Evolutionary conservation across 2,329 filamentous ascomycete genomes (phyloP).

Genomic region (Microsporum ferrugineum): DNA sequence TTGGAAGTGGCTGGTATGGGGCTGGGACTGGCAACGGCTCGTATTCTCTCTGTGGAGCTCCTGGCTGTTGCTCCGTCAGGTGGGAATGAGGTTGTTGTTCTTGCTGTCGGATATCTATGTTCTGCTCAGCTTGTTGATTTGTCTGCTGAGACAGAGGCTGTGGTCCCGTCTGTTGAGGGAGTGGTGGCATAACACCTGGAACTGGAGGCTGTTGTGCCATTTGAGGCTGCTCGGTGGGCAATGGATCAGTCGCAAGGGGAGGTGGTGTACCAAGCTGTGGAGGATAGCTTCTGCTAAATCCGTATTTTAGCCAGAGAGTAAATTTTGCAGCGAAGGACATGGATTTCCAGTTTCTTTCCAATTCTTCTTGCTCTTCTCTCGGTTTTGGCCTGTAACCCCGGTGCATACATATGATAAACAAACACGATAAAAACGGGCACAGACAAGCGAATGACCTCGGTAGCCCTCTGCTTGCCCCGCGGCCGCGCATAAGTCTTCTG

Average conservation of each 20-base stretch:
- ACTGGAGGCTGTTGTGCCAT: not conserved
- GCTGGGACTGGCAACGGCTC: not conserved
- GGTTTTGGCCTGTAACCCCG: not conserved
- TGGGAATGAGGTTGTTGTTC: not conserved
- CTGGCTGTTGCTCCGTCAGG: not conserved
- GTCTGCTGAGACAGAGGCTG: not conserved
- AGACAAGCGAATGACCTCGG: not conserved
- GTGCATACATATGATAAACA: conserved; percentile 1
- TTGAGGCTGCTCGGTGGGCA: not conserved
- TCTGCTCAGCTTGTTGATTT: not conserved
- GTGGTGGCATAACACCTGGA: not conserved
- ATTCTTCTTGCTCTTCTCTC: not conserved
- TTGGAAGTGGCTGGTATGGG: not conserved
- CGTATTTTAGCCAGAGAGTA: conserved; percentile 1
- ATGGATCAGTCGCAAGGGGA: not conserved
- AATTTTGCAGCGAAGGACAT: conserved; percentile 1
- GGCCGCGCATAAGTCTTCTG: not conserved
- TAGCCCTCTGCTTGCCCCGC: not conserved
- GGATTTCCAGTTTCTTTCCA: conserved; percentile 3
- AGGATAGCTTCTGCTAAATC: conserved; percentile 2
- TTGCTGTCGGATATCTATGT: not conserved
- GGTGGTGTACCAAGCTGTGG: not conserved
- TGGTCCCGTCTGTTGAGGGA: not conserved
- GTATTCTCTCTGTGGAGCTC: not conserved
- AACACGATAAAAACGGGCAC: not conserved